Base-by-base conservation (phyloP, 352 stramenopile genomes). In the Phytopythium helicoides region DNA sequence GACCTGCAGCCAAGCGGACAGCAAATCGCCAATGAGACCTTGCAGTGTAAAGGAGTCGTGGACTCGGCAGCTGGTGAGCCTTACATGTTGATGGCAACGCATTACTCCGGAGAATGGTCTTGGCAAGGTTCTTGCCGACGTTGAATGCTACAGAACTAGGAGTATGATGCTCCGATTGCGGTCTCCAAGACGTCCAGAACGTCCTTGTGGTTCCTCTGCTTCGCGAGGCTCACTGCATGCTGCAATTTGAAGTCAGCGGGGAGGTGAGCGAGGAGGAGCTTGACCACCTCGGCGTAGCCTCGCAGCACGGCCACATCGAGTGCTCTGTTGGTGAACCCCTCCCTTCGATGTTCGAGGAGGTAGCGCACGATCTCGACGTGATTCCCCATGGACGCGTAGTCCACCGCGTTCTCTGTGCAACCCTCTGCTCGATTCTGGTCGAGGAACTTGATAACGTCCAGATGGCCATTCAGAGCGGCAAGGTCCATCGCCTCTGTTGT, bases 371-470 rank as follows among this genome's bases (percentile, higher is more conserved):
- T 55, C 8, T 81, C 73, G 0, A 76, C 39, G 45, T 82, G 73
- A 3, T 61, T 61, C 41, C 64, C 70, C 23, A 70, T 47, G 9
- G 71, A 75, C 0, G 75, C 75, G 36, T 76, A 76, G 58, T 86
- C 64, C 71, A 89, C 86, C 1, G 77, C 74, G 41, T 69, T 59
- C 1, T 70, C 82, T 21, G 72, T 80, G 54, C 77, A 89, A 15
- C 65, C 62, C 34, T 73, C 65, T 19, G 50, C 23, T 50, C 61
- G 45, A 18, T 68, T 42, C 28, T 58, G 50, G 36, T 73, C 55
- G 19, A 73, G 47, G 39, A 67, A 73, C 21, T 34, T 41, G 18
- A 73, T 58, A 25, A 73, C 65, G 0, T 62, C 47, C 0, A 71
- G 22, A 61, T 71, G 55, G 0, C 65, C 65, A 14, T 73, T 73